Evolutionary conservation across 2,329 filamentous ascomycete genomes (phyloP).

Genomic region (Penicillium aurantiogriseum): DNA sequence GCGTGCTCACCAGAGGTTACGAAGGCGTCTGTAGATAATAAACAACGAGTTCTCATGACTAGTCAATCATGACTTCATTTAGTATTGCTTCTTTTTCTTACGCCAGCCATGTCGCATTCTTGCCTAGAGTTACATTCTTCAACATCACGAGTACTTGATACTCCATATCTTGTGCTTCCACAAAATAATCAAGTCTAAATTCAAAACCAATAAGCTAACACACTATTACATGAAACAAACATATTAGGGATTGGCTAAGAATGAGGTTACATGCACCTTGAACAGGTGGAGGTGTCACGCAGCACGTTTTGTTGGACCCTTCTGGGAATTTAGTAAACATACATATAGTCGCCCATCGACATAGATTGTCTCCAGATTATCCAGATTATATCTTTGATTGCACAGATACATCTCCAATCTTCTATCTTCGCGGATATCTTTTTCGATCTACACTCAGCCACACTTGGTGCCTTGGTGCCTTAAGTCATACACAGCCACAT

Average conservation of each 20-base stretch:
- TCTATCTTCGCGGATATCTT: neutral
- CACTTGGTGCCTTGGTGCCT: neutral
- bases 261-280: constrained; percentile 7
- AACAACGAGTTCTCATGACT: neutral
- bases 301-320: neutral
- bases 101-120: neutral
- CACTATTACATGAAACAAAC: neutral
- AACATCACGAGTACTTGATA: constrained; percentile 1
- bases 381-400: neutral
- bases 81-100: neutral
- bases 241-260: neutral
- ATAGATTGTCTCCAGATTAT: neutral
- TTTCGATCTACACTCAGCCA: constrained; percentile 1
- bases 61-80: neutral
- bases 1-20: neutral
- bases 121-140: neutral
- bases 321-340: neutral
- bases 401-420: neutral
- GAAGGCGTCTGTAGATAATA: neutral
- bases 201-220: neutral
- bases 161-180: neutral
- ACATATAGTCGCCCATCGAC: neutral
- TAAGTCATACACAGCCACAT: constrained; percentile 12
- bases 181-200: neutral
- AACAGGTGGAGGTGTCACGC: constrained; percentile 22